Evolutionary conservation across 805 yeast species (phyloP).

Genomic region (Kluyveromyces aestuarii): DNA sequence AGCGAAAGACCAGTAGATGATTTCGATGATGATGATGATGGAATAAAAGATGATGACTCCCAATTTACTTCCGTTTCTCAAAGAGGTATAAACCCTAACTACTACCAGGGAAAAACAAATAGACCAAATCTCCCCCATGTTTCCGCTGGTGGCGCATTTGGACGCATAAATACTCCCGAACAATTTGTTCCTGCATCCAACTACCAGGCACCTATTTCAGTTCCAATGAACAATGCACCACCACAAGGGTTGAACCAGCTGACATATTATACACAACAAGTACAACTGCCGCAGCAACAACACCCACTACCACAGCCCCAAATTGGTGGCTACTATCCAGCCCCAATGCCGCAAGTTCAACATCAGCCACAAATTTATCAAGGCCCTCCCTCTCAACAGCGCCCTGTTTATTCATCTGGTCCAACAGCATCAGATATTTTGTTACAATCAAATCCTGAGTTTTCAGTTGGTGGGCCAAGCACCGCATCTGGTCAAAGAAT

Average conservation of each 20-base stretch:
- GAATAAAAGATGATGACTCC: slow-evolving; percentile 35
- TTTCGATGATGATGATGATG: slow-evolving; percentile 18
- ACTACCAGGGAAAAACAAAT: slow-evolving; percentile 21
- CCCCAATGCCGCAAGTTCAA: slow-evolving; percentile 9
- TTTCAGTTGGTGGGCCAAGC: slow-evolving; percentile 20
- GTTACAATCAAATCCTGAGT: slow-evolving; percentile 43
- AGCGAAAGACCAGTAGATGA: slow-evolving; percentile 11
- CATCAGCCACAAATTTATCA: slow-evolving; percentile 9
- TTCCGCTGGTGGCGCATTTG: neutral
- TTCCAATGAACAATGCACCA: neutral
- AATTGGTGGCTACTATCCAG: slow-evolving; percentile 7
- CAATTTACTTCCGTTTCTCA: slow-evolving; percentile 75
- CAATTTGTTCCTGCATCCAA: slow-evolving; percentile 7
- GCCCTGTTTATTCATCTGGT: slow-evolving; percentile 7
- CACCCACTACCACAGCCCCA: slow-evolving; percentile 3
- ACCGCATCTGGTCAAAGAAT: neutral
- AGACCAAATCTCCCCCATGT: neutral
- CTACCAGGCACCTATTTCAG: slow-evolving; percentile 4
- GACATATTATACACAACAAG: slow-evolving; percentile 3
- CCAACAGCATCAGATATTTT: slow-evolving; percentile 26
- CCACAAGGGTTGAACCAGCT: neutral
- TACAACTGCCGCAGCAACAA: too few relatives aligned
- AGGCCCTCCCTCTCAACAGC: slow-evolving; percentile 10
- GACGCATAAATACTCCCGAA: neutral
- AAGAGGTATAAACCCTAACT: slow-evolving; percentile 58